Evolutionary conservation across 2,329 filamentous ascomycete genomes (phyloP).

Genomic region (Xylariaceae sp.): DNA sequence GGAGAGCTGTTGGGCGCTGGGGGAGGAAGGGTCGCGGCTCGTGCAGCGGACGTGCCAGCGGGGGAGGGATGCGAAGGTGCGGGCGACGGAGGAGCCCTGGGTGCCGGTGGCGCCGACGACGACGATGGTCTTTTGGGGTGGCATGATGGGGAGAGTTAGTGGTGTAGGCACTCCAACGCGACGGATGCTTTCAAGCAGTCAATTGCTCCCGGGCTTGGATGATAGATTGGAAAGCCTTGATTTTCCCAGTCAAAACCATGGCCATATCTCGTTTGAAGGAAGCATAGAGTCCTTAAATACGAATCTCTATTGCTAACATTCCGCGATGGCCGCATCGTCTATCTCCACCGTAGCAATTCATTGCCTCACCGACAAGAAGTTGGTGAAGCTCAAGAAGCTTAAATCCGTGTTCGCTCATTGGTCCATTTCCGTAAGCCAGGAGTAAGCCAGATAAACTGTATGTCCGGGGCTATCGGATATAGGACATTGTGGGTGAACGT

Average conservation of each 20-base stretch:
- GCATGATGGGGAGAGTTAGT: conserved; percentile 3
- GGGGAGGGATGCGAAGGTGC: conserved; percentile 9
- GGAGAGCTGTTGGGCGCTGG: conserved; percentile 9
- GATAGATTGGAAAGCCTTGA: no score
- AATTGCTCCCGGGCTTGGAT: no score
- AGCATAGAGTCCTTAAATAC: no score
- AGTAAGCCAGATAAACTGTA: neutral
- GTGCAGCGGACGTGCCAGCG: conserved; percentile 15
- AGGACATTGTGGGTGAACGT: neutral
- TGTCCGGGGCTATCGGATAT: conserved; percentile 7
- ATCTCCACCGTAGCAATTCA: neutral
- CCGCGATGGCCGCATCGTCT: no score
- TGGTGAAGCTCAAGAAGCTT: neutral
- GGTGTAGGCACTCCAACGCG: no score
- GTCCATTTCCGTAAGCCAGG: conserved; percentile 10
- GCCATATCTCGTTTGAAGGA: no score
- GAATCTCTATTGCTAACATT: no score
- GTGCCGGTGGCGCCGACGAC: conserved; percentile 18
- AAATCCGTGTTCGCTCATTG: neutral
- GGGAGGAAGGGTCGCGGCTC: conserved; percentile 9
- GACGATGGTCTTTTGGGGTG: conserved; percentile 11
- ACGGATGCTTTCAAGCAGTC: no score
- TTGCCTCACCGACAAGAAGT: no score
- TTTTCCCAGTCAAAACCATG: no score
- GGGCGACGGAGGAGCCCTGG: conserved; percentile 17